These are phyloP conservation scores for Annulohypoxylon maeteangense DNA, from an alignment of 495 filamentous ascomycete species.

Conservation along the genomic window DNA sequence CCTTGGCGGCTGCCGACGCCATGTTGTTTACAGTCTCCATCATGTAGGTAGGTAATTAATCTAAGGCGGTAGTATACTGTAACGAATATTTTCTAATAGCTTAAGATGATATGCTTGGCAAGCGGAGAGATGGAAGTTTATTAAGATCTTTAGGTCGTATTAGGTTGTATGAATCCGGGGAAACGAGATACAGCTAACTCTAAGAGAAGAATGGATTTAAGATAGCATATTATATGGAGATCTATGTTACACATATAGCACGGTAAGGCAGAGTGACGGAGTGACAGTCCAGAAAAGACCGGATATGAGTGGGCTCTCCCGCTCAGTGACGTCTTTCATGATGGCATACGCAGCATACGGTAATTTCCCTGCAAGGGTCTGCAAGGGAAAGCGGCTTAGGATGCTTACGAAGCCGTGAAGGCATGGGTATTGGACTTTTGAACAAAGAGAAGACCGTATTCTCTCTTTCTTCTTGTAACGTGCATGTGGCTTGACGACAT, in stretches of 20 bases:
- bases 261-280: background rate
- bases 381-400: slow-evolving; percentile 13
- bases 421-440: background rate
- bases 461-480: slow-evolving; percentile 6
- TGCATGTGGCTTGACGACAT: slow-evolving; percentile 36
- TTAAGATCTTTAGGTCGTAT: slow-evolving; percentile 16
- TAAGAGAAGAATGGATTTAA: slow-evolving; percentile 1
- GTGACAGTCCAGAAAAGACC: background rate
- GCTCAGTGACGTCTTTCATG: slow-evolving; percentile 41
- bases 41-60: slow-evolving; percentile 19
- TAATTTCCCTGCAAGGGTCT: slow-evolving; percentile 13
- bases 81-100: slow-evolving; percentile 2
- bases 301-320: slow-evolving; percentile 6
- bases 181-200: slow-evolving; percentile 26
- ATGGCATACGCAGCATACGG: slow-evolving; percentile 11
- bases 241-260: slow-evolving; percentile 18
- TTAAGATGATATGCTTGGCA: slow-evolving; percentile 18
- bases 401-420: slow-evolving; percentile 1
- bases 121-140: slow-evolving; percentile 2
- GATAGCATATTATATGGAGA: slow-evolving; percentile 38
- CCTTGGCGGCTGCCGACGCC: slow-evolving; percentile 56
- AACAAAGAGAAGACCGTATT: slow-evolving; percentile 25
- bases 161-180: slow-evolving; percentile 24
- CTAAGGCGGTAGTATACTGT: background rate
- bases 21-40: slow-evolving; percentile 68